Conservation (phyloP, 2,329 filamentous ascomycete genomes). For the Eurotiales sp. region DNA sequence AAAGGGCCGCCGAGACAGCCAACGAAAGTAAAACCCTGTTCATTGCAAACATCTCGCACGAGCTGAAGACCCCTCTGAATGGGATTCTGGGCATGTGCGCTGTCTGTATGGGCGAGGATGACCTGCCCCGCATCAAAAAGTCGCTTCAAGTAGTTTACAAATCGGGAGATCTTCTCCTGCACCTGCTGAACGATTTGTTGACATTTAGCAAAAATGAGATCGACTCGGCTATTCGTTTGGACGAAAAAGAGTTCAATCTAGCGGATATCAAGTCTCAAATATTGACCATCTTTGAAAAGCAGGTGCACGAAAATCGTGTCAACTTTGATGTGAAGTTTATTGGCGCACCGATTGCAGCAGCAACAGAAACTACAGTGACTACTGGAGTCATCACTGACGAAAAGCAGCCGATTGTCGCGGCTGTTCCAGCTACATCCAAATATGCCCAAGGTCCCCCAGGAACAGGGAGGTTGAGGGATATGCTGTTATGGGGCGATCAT, state of each 20-base stretch:
- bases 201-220: conserved; percentile 96
- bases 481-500: conserved; percentile 89
- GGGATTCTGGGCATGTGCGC: conserved; percentile 90
- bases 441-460: conserved; percentile 63
- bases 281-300: conserved; percentile 82
- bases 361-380: conserved; percentile 12
- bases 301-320: conserved; percentile 75
- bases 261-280: conserved; percentile 82
- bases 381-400: conserved; percentile 12
- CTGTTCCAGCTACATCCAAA: conserved; percentile 20
- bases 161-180: conserved; percentile 76
- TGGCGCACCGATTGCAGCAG: conserved; percentile 43
- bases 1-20: conserved; percentile 87
- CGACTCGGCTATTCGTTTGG: conserved; percentile 74
- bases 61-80: conserved; percentile 87
- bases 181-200: conserved; percentile 81
- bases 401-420: conserved; percentile 11
- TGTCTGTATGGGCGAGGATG: conserved; percentile 88
- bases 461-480: conserved; percentile 70
- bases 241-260: conserved; percentile 80
- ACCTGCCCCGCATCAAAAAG: conserved; percentile 71
- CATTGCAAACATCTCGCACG: conserved; percentile 83
- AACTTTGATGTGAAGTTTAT: conserved; percentile 69
- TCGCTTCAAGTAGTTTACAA: conserved; percentile 87
- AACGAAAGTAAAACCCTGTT: conserved; percentile 96